These are phyloP conservation scores for Fusarium multiceps DNA, from an alignment of 2,329 filamentous ascomycete species.

Conservation along the genomic window DNA sequence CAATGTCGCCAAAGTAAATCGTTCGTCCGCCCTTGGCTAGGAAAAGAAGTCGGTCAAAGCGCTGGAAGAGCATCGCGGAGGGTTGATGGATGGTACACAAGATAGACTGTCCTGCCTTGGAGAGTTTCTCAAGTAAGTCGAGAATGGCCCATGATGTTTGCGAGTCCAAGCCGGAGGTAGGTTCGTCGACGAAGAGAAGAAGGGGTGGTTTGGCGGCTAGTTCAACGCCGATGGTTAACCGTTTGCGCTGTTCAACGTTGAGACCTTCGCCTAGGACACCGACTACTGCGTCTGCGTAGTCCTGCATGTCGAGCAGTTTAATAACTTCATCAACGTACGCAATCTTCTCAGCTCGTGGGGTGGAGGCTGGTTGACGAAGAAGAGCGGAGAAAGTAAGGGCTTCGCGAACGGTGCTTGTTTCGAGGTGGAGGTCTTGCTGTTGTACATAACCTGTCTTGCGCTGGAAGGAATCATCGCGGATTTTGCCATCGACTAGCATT, in stretches of 20 bases:
- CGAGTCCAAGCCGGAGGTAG: constrained; percentile 66
- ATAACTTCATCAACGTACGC: constrained; percentile 66
- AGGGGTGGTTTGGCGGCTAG: constrained; percentile 58
- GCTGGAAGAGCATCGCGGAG: constrained; percentile 51
- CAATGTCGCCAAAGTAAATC: constrained; percentile 45
- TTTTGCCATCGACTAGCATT: constrained; percentile 76
- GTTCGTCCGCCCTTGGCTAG: constrained; percentile 45
- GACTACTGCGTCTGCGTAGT: constrained; percentile 67
- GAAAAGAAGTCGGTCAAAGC: constrained; percentile 68
- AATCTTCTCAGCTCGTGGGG: constrained; percentile 60
- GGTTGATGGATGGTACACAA: constrained; percentile 66
- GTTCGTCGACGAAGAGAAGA: constrained; percentile 66
- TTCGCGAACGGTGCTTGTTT: constrained; percentile 60
- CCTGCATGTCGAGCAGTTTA: constrained; percentile 65
- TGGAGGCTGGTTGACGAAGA: constrained; percentile 57
- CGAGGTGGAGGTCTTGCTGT: constrained; percentile 67
- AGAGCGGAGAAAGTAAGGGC: constrained; percentile 56
- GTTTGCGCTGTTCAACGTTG: constrained; percentile 63
- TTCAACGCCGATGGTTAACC: constrained; percentile 63
- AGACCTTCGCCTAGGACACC: constrained; percentile 57
- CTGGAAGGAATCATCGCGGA: constrained; percentile 74
- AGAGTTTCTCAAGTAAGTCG: constrained; percentile 74
- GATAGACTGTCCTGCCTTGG: constrained; percentile 62
- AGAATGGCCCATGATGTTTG: constrained; percentile 78
- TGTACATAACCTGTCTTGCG: constrained; percentile 78